Conservation (phyloP, 441 rosid genomes). For the Gossypium aridum region DNA sequence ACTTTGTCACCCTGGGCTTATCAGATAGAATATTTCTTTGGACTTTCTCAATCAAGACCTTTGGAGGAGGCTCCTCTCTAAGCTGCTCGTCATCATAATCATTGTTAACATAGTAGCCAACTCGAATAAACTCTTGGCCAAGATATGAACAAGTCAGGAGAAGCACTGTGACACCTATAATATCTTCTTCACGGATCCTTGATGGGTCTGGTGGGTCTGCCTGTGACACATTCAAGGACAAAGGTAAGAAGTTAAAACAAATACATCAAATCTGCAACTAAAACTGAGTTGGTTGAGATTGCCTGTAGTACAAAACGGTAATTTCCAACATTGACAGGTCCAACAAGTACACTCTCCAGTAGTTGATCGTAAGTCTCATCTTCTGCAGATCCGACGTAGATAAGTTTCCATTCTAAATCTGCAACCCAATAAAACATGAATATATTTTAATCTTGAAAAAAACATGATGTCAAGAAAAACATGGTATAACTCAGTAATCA, state of each 20-base stretch:
- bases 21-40: slow-evolving; percentile 65
- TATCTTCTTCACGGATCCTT: slow-evolving; percentile 70
- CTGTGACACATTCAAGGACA: slow-evolving; percentile 25
- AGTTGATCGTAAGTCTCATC: slow-evolving; percentile 71
- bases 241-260: background rate
- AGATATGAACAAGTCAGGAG: slow-evolving; percentile 67
- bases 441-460: background rate
- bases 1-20: slow-evolving; percentile 77
- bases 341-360: slow-evolving; percentile 72
- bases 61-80: slow-evolving; percentile 65
- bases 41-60: slow-evolving; percentile 55
- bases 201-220: slow-evolving; percentile 75
- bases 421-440: slow-evolving; percentile 2
- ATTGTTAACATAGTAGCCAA: slow-evolving; percentile 73
- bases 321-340: slow-evolving; percentile 75
- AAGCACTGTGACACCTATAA: slow-evolving; percentile 73
- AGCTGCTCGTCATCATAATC: slow-evolving; percentile 71
- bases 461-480: background rate
- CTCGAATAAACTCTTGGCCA: slow-evolving; percentile 68
- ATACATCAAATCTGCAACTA: background rate
- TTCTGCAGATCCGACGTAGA: slow-evolving; percentile 78
- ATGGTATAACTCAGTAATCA: background rate
- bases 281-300: slow-evolving; percentile 1
- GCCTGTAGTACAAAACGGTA: slow-evolving; percentile 49
- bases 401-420: slow-evolving; percentile 79